Conservation (phyloP, 208 protist genomes). For the Strigomonas galati region DNA sequence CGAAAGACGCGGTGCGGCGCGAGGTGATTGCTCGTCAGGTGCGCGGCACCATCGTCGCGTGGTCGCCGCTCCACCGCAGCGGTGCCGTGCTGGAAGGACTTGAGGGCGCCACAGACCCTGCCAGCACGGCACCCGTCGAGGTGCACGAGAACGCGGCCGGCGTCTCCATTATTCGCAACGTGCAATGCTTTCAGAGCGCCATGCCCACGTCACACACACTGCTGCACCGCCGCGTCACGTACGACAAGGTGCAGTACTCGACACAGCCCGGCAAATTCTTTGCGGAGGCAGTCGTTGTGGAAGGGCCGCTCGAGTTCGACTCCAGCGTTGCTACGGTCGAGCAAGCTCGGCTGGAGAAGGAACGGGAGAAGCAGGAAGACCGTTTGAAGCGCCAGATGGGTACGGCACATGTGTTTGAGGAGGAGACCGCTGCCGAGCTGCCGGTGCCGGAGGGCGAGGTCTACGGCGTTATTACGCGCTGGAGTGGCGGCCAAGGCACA, state of each 20-base stretch:
- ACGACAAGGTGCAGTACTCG: constrained; percentile 67
- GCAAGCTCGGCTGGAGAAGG: constrained; percentile 37
- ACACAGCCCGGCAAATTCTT: constrained; percentile 49
- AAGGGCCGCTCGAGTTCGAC: constrained; percentile 47
- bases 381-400: constrained; percentile 22
- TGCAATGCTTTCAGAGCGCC: constrained; percentile 72
- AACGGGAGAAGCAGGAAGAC: constrained; percentile 25
- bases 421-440: constrained; percentile 12
- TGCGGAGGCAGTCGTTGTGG: constrained; percentile 69
- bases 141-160: constrained; percentile 9
- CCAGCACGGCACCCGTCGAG: constrained; percentile 13
- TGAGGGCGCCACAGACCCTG: constrained; percentile 16
- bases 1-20: constrained; percentile 16
- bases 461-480: constrained; percentile 86
- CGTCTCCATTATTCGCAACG: constrained; percentile 74
- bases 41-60: constrained; percentile 54
- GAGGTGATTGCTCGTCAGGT: constrained; percentile 37
- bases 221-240: constrained; percentile 55
- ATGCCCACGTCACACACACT: constrained; percentile 70
- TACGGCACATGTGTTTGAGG: constrained; percentile 21
- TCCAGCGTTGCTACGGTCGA: constrained; percentile 31
- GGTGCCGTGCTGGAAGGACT: constrained; percentile 48
- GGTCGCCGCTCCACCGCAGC: constrained; percentile 76
- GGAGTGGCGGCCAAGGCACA: constrained; percentile 84
- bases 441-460: constrained; percentile 32